Conservation (phyloP, 1,139 yeast genomes). For the Suhomyces atakaporum region DNA sequence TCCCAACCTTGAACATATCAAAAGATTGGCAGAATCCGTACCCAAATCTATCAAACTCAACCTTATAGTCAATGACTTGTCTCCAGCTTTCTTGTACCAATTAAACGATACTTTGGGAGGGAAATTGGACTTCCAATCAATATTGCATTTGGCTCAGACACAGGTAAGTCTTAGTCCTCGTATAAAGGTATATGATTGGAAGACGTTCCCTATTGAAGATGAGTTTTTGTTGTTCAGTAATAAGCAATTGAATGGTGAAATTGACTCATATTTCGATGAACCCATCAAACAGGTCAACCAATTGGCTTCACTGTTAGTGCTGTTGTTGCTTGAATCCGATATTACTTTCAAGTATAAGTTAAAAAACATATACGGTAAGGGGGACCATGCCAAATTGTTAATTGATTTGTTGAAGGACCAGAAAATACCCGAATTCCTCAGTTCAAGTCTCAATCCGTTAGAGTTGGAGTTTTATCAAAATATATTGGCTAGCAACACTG, state of each 20-base stretch:
- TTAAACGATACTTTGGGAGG: slow-evolving; percentile 28
- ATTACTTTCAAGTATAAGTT: slow-evolving; percentile 28
- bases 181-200: slow-evolving; percentile 37
- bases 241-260: slow-evolving; percentile 20
- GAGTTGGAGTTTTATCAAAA: slow-evolving; percentile 42
- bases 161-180: slow-evolving; percentile 14
- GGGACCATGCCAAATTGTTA: slow-evolving; percentile 39
- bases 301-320: slow-evolving; percentile 28
- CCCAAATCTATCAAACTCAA: slow-evolving; percentile 19
- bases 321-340: slow-evolving; percentile 21
- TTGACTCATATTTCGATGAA: slow-evolving; percentile 32
- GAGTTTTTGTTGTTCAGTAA: slow-evolving; percentile 17
- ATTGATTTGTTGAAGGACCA: slow-evolving; percentile 27
- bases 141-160: slow-evolving; percentile 24
- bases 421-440: slow-evolving; percentile 32
- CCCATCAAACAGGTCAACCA: slow-evolving; percentile 38
- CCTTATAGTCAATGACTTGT: slow-evolving; percentile 35
- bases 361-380: slow-evolving; percentile 43
- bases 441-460: slow-evolving; percentile 30
- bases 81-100: slow-evolving; percentile 30
- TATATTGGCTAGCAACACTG: slow-evolving; percentile 48
- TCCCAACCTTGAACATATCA: slow-evolving; percentile 14
- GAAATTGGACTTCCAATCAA: slow-evolving; percentile 11
- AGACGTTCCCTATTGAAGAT: slow-evolving; percentile 34
- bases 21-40: slow-evolving; percentile 7